Evolutionary conservation across 257 asterid species (phyloP), one percentile per base, ranked within the genome.

Genomic region (Solanum tarapatanum): DNA sequence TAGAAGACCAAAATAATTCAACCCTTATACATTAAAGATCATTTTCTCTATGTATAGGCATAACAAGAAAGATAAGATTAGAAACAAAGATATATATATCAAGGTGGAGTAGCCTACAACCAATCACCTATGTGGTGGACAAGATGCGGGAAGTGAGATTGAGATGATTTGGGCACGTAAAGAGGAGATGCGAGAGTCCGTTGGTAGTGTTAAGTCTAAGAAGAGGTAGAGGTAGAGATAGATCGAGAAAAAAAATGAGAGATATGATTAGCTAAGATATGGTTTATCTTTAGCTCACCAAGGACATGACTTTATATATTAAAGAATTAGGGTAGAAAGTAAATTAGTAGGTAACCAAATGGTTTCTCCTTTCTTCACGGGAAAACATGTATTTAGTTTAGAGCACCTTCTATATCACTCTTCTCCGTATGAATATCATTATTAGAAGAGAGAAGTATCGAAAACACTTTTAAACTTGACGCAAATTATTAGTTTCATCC

Each of bases 81-180:
- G 10, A 1, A 70, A 3, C 11, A 70, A 14, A 14, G 12, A 70
- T 69, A 7, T 30, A 69, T 0, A 17, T 2, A 51, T 2, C n/a
- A 30, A 3, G 39, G n/a, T 30, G 3, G 76, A 70, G 12, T 14
- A 2, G 4, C 64, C 8, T 17, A 17, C 4, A 4, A 51, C 62
- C 62, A 1, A 55, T 1, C n/a, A 51, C 62, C 62, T 51, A 55
- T 1, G 0, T 19, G 60, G 9, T 66, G 23, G 11, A 69, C 4
- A 68, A 68, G 21, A 28, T 13, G 4, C 1, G 1, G 3, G 1
- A 68, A 69, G 11, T 8, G 37, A 28, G 75, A 28, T 8, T 28
- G 0, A 0, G 9, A 28, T 28, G 1, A 2, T 66, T 28, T 7
- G 2, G 2, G 9, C 7, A 16, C 1, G 6, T 8, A 21, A 16